Conservation (phyloP, 1,284 basidiomycete species). For the Abortiporus biennis region DNA sequence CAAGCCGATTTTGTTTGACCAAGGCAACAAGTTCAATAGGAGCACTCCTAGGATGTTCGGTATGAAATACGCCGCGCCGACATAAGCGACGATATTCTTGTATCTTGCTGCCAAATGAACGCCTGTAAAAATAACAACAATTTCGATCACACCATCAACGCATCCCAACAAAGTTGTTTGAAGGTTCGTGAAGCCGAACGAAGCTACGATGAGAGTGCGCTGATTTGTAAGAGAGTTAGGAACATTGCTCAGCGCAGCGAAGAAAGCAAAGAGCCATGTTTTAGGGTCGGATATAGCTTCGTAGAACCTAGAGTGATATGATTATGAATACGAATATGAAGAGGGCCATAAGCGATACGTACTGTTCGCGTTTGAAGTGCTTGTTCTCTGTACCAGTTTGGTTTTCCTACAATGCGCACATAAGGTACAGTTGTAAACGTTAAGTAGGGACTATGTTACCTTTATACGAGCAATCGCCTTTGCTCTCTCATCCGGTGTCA, state of each 20-base stretch:
- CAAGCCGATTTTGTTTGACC: slow-evolving; percentile 55
- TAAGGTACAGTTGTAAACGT: too few species aligned
- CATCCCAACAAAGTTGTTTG: slow-evolving; percentile 68
- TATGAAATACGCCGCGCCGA: slow-evolving; percentile 56
- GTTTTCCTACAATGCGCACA: slow-evolving; percentile 23
- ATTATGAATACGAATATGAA: background rate
- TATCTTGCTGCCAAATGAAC: slow-evolving; percentile 52
- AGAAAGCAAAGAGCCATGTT: slow-evolving; percentile 65
- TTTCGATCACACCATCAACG: slow-evolving; percentile 63
- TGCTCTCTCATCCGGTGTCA: slow-evolving; percentile 54
- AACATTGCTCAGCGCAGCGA: slow-evolving; percentile 56
- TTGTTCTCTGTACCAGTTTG: slow-evolving; percentile 36
- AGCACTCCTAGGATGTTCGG: slow-evolving; percentile 57
- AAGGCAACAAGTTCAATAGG: slow-evolving; percentile 60
- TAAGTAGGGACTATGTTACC: slow-evolving; percentile 23
- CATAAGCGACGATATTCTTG: slow-evolving; percentile 51
- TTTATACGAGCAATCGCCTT: slow-evolving; percentile 65
- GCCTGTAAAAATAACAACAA: slow-evolving; percentile 56
- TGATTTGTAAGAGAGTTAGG: slow-evolving; percentile 73
- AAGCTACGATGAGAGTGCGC: slow-evolving; percentile 59
- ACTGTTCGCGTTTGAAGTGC: slow-evolving; percentile 36
- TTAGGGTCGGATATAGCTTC: slow-evolving; percentile 66
- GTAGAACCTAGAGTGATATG: slow-evolving; percentile 42
- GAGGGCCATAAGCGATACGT: slow-evolving; percentile 19
- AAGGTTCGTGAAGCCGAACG: slow-evolving; percentile 58